Evolutionary conservation across 331 rosid species (phyloP), one percentile per base, ranked within the genome.

Genomic region (Ulmus americana): DNA sequence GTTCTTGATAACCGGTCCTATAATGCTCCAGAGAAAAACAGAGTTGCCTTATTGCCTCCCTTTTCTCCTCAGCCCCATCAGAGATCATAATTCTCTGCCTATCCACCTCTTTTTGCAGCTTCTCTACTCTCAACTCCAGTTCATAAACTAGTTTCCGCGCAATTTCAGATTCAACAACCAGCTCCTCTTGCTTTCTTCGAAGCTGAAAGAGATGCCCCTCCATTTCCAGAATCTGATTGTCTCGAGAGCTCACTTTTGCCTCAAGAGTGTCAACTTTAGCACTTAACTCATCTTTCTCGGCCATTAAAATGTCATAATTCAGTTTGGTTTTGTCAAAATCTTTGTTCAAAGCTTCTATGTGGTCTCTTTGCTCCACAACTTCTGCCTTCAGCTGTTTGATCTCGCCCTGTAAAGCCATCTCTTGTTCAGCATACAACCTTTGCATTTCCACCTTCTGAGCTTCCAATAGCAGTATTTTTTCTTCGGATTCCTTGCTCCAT

Each of bases 11-110:
- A 49, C 85, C 86, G 5, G 63, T 86, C 79, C 84, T 72, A 53
- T 91, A 88, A 63, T 85, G 80, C 71, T 88, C 97, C 67, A 91
- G 67, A 4, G 95, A 80, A 75, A 84, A 77, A 69, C 95, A 91
- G 6, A 91, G 86, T 70, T 91, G 96, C 54, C 88, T 68, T 39
- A 91, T 91, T n/a, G 80, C 97, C 79, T 91, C 97, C 67, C 89
- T 80, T 78, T 91, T 88, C 77, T 86, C 83, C 82, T 91, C 90
- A 4, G 84, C 88, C 72, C 77, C 70, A n/a, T 79, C 82, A 41
- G 77, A 76, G 71, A 90, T 85, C 77, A 76, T 65, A 38, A n/a
- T 63, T 5, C 77, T 83, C 81, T 83, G 90, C 47, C 62, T 64
- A 1, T 68, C 76, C 69, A 82, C 88, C 76, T 82, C 81, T 10